phyloP scores from a whole-genome alignment of 306 rosid species.

The Echinosophora koreensis region DNA sequence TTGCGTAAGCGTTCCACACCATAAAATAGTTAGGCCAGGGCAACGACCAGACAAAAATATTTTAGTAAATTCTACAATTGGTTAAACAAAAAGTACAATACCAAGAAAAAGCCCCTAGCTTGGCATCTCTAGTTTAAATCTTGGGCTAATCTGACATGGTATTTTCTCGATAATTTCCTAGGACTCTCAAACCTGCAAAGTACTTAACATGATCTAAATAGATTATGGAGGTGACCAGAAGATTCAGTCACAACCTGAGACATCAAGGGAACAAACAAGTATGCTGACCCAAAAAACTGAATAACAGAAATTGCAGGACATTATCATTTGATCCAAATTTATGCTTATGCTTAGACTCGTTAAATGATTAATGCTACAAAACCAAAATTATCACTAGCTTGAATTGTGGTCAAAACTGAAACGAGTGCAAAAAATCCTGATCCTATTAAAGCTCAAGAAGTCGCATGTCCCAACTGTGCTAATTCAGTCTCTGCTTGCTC shows the following conservation, averaged over 20 bases:
- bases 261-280: slow-evolving; percentile 2
- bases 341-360: slow-evolving; percentile 40
- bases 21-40: neutral
- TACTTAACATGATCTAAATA: neutral
- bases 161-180: neutral
- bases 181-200: slow-evolving; percentile 4
- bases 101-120: neutral
- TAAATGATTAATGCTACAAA: slow-evolving; percentile 44
- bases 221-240: slow-evolving; percentile 1
- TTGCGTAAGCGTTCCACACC: neutral
- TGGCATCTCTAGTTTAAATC: neutral
- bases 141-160: slow-evolving; percentile 3
- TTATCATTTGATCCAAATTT: slow-evolving; percentile 45
- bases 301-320: slow-evolving; percentile 33
- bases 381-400: slow-evolving; percentile 54
- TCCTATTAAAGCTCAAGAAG: slow-evolving; percentile 39
- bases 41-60: neutral
- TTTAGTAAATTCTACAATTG: neutral
- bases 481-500: slow-evolving; percentile 86
- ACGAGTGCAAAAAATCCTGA: slow-evolving; percentile 45
- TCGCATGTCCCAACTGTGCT: slow-evolving; percentile 44
- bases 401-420: slow-evolving; percentile 59
- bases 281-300: slow-evolving; percentile 36
- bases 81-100: neutral
- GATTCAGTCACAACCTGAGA: slow-evolving; percentile 19